phyloP scores from a whole-genome alignment of 306 rosid species.

The Ammopiptanthus mongolicus region DNA sequence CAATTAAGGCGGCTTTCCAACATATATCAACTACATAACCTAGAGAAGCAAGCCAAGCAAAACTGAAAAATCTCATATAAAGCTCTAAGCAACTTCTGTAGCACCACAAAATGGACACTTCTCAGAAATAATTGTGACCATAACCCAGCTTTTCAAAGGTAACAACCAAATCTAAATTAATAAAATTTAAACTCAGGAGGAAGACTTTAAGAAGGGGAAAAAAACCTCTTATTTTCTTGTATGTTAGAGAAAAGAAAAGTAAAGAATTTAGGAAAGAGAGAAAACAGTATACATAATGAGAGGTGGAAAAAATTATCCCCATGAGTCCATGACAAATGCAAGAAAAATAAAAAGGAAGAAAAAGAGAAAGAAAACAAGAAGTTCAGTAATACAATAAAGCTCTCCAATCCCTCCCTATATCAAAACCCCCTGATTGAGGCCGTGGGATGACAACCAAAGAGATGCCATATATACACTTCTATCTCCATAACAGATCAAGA shows the following conservation, averaged over 20 bases:
- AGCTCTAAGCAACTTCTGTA: constrained; percentile 12
- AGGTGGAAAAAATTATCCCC: neutral
- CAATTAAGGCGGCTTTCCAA: no score
- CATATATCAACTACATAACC: constrained; percentile 4
- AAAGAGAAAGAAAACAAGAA: neutral
- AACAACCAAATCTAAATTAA: neutral
- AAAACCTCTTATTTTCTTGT: neutral
- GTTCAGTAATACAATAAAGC: neutral
- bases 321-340: neutral
- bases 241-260: neutral
- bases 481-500: neutral
- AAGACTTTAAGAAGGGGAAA: neutral
- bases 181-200: neutral
- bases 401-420: neutral
- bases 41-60: neutral
- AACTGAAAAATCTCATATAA: neutral
- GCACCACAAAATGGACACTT: neutral
- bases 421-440: neutral
- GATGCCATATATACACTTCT: neutral
- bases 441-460: neutral
- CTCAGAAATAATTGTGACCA: neutral
- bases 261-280: neutral
- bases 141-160: neutral
- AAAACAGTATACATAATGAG: neutral
- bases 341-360: neutral